Evolutionary conservation across 306 rosid species (phyloP).

Genomic region (Cotoneaster glaucophyllus): DNA sequence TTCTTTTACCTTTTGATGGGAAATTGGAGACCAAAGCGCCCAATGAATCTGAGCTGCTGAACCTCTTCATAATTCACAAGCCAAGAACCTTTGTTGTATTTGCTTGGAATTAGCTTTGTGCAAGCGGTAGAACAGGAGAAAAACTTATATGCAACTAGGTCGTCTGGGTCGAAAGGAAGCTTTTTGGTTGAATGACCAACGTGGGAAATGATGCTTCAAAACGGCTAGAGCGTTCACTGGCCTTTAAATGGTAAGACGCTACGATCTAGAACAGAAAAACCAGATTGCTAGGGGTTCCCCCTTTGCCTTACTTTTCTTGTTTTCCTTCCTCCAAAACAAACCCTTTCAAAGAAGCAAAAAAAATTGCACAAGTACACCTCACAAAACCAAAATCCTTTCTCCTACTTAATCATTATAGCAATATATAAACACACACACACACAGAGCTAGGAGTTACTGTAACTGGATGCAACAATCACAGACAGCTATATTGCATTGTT

Average conservation of each 20-base stretch:
- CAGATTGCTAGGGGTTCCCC: background rate
- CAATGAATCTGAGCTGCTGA: constrained; percentile 32
- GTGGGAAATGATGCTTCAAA: background rate
- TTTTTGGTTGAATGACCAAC: background rate
- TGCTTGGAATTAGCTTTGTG: background rate
- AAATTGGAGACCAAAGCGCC: constrained; percentile 34
- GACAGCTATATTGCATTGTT: background rate
- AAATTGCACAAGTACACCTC: background rate
- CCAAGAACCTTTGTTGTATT: background rate
- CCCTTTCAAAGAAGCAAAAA: background rate
- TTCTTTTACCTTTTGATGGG: constrained; percentile 46
- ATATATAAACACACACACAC: background rate
- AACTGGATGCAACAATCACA: background rate
- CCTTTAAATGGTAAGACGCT: background rate
- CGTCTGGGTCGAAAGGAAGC: background rate
- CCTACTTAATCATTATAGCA: background rate
- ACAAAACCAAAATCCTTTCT: background rate
- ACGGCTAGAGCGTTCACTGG: background rate
- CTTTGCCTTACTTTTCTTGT: background rate
- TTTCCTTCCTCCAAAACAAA: background rate
- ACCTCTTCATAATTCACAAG: constrained; percentile 41
- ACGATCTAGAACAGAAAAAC: background rate
- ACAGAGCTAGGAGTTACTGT: background rate
- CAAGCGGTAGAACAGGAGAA: too few relatives aligned
- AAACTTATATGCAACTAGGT: too few relatives aligned